Conservation (phyloP, 1,139 yeast species). For the Geotrichum aggregatum region DNA sequence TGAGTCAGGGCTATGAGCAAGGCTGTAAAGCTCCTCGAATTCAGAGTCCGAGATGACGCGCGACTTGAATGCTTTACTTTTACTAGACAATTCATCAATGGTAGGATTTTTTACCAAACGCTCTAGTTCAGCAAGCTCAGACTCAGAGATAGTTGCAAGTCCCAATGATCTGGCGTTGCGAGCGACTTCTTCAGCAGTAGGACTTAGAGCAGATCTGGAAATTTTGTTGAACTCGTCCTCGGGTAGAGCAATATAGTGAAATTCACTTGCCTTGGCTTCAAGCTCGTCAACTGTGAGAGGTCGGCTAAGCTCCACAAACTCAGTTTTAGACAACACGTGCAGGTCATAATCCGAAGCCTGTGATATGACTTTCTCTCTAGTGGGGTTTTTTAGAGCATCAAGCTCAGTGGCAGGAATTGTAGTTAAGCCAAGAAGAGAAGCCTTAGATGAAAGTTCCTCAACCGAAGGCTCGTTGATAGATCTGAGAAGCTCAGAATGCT, state of each 20-base stretch:
- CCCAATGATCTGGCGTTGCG: slow-evolving; percentile 32
- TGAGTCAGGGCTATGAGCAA: slow-evolving; percentile 15
- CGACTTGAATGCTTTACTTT: slow-evolving; percentile 12
- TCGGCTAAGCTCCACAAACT: slow-evolving; percentile 20
- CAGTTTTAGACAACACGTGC: slow-evolving; percentile 35
- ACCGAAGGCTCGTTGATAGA: slow-evolving; percentile 27
- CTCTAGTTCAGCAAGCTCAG: slow-evolving; percentile 28
- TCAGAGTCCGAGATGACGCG: slow-evolving; percentile 12
- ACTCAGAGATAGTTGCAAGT: slow-evolving; percentile 29
- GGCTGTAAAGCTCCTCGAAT: slow-evolving; percentile 16
- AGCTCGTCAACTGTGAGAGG: slow-evolving; percentile 26
- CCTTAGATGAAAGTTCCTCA: slow-evolving; percentile 35
- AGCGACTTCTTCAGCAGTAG: slow-evolving; percentile 21
- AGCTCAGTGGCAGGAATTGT: slow-evolving; percentile 31
- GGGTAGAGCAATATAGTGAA: slow-evolving; percentile 37
- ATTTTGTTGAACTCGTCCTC: slow-evolving; percentile 20
- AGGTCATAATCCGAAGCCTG: slow-evolving; percentile 33
- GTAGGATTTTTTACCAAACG: slow-evolving; percentile 29
- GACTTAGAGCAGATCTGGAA: slow-evolving; percentile 22
- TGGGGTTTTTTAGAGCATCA: slow-evolving; percentile 27
- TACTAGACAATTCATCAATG: slow-evolving; percentile 32
- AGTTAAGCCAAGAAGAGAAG: slow-evolving; percentile 32
- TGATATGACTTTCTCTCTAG: slow-evolving; percentile 32
- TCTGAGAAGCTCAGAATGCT: slow-evolving; percentile 17
- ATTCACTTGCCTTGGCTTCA: slow-evolving; percentile 16